Conservation (phyloP, 495 filamentous ascomycete genomes). For the Cudoniella acicularis region DNA sequence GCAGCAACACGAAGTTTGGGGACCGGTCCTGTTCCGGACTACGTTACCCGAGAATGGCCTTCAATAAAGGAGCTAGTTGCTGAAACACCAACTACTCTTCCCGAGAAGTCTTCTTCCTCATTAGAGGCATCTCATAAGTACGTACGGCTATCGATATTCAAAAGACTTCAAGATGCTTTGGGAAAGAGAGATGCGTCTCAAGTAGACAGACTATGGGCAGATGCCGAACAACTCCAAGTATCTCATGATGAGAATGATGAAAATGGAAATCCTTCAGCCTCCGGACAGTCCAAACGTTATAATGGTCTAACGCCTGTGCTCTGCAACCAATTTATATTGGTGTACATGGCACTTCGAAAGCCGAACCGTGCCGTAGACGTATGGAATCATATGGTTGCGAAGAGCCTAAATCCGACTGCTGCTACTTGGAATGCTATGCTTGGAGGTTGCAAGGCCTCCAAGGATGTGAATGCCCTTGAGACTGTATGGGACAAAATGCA, state of each 20-base stretch:
- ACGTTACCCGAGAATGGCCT: neutral
- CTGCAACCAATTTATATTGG: conserved; percentile 53
- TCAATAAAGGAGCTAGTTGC: too few species aligned
- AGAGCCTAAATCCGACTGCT: conserved; percentile 46
- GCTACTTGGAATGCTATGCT: conserved; percentile 64
- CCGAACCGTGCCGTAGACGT: conserved; percentile 48
- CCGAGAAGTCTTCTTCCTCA: too few species aligned
- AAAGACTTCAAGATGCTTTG: conserved; percentile 18
- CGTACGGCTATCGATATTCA: neutral
- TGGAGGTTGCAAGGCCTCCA: conserved; percentile 45
- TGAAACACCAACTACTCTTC: neutral
- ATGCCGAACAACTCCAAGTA: conserved; percentile 9
- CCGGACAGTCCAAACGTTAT: too few species aligned
- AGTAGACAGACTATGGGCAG: conserved; percentile 20
- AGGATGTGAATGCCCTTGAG: conserved; percentile 47
- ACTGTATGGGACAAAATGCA: conserved; percentile 56
- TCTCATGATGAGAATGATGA: neutral
- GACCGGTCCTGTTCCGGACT: too few species aligned
- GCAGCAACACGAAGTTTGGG: too few species aligned
- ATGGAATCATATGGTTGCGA: conserved; percentile 54
- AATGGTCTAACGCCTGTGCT: conserved; percentile 22
- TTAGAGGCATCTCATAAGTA: too few species aligned
- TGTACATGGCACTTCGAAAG: conserved; percentile 45
- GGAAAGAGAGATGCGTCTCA: conserved; percentile 3
- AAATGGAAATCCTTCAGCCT: too few species aligned